Base-by-base conservation (phyloP, 257 asterid genomes). In the Gentiana straminea region DNA sequence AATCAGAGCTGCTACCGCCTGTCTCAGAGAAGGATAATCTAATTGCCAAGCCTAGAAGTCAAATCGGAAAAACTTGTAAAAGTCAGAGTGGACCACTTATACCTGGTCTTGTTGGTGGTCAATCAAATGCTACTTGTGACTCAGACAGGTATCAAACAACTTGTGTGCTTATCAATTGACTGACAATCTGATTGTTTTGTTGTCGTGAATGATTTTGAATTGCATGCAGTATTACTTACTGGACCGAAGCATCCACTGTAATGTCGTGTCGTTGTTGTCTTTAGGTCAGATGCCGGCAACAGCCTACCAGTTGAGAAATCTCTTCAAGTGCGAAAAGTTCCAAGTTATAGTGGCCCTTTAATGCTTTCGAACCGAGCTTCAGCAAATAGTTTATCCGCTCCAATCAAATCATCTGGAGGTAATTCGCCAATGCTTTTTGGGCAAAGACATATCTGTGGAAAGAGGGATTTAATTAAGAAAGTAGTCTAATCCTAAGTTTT, bases 391-490 rank as follows among this genome's bases (percentile, higher is more conserved):
- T 84, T 92, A 71, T 92, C 99, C 44, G 99, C 97, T 70, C 99
- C 99, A 48, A 92, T 92, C 53, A 88, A 89, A 70, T 84, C 99
- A 12, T 88, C 97, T 33, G 97, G 94, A 77, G 99, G 99, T 92
- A 56, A 37, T 63, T 43, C 35, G 49, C 54, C 47, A 24, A 54
- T 33, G 33, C 39, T 3, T 24, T 36, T 11, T 7, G 34, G 49
- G 51, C 11, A 37, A 35, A 9, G 33, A 5, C 13, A 35, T 41
- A 3, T 8, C 9, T 5, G 4, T 4, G 5, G 36, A 35, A 6
- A 3, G n/a, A 51, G 53, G 39, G 39, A 33, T 49, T 64, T n/a
- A 41, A 35, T 13, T 10, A 53, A 8, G 35, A 51, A 13, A 41
- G 46, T 61, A 47, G 36, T 13, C 61, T 64, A 8, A 51, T 41